A percentile compares a stretch with the other conserved stretches of the same genome.
Evolutionary conservation across 2,329 filamentous ascomycete species (phyloP).

Genomic region (Botryotinia globosa): DNA sequence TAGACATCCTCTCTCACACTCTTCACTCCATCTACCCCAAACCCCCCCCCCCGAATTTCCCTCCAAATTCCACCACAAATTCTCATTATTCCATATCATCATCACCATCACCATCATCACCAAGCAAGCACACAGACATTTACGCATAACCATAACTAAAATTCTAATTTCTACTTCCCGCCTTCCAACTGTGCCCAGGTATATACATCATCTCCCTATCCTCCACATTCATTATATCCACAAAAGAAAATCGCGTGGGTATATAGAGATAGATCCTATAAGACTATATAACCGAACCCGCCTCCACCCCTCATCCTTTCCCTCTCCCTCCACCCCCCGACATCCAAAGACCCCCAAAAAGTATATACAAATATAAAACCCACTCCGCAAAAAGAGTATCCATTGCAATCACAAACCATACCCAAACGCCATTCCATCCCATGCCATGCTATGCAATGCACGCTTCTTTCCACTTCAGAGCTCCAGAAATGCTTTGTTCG

Average conservation of each 20-base stretch:
- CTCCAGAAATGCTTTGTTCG: background rate
- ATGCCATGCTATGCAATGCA: background rate
- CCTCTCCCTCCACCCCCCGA: background rate
- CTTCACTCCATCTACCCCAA: too few relatives aligned
- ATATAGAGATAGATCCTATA: background rate
- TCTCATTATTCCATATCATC: too few relatives aligned
- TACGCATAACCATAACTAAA: background rate
- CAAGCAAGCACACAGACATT: background rate
- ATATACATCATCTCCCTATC: background rate
- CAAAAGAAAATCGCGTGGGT: background rate
- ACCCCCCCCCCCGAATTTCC: too few relatives aligned
- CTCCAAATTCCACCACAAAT: too few relatives aligned
- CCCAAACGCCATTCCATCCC: background rate
- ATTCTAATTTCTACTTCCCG: background rate
- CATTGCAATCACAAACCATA: background rate
- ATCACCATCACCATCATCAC: background rate
- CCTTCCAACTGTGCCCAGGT: background rate
- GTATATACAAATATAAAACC: background rate
- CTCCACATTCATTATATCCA: background rate
- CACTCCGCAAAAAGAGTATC: background rate
- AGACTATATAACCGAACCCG: background rate
- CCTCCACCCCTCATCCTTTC: background rate
- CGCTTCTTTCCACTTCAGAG: background rate
- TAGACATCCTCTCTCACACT: too few relatives aligned
- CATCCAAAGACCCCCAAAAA: background rate